Evolutionary conservation across 805 yeast species (phyloP), one percentile per base, ranked within the genome.

Genomic region (Geotrichum ghanense): DNA sequence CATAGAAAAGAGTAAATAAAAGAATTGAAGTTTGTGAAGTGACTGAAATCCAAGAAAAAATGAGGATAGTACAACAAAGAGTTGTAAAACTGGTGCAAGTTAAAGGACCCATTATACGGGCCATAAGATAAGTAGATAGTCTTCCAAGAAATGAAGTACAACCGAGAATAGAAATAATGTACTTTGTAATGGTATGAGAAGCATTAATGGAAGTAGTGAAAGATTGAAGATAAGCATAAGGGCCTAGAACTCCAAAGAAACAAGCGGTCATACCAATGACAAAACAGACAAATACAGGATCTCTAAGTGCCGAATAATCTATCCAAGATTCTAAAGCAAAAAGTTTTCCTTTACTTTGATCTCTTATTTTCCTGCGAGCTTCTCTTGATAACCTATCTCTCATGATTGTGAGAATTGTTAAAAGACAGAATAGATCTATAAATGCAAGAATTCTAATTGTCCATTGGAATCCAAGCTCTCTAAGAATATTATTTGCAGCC

Each of bases 81-180:
- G 62, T 51, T 14, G 59, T 56, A n/a, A 31, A 31, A 31, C 37
- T 31, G 4, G 37, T 31, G 37, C 37, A 31, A 37, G 74, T 75
- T 47, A 65, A 55, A 39, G 76, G 61, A 2, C 81, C 81, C 37
- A 31, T 31, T 26, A 65, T 43, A n/a, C 51, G 57, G 53, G 76
- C 80, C 17, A 73, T 78, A n/a, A 68, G 16, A 35, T 63, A 52
- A 0, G 79, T 77, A 26, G 76, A 66, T 4, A 59, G 49, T 5
- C 37, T 16, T n/a, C 37, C 37, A 31, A 75, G 55, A 1, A 66
- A 56, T 49, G 75, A 55, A 9, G 56, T 61, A 12, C 60, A 58
- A 37, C 56, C 55, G 16, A 53, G 41, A 42, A 55, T 48, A 1
- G 63, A 49, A 21, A 59, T 50, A 23, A 57, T 47, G 42, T 53